Percentiles rank a stretch among this genome's conserved stretches.
phyloP scores from a whole-genome alignment of 768 basidiomycete genomes.

The Tylopilus plumbeoviolaceoides region DNA sequence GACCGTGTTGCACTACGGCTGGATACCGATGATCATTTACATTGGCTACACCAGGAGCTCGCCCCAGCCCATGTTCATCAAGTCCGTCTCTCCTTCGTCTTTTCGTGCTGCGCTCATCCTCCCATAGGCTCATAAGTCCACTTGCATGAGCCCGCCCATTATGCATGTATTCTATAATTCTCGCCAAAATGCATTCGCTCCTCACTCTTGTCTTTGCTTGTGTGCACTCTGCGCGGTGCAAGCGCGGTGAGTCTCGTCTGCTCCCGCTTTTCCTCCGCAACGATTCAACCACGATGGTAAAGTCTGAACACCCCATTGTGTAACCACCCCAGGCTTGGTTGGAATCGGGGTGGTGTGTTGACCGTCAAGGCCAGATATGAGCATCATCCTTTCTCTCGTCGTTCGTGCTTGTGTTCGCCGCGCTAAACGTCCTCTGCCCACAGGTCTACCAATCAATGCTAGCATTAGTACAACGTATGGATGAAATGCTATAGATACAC shows the following conservation, averaged over 20 bases:
- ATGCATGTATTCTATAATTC: conserved; percentile 29
- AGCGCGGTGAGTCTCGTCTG: conserved; percentile 27
- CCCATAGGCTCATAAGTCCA: conserved; percentile 81
- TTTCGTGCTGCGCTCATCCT: not conserved
- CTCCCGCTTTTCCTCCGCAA: conserved; percentile 7
- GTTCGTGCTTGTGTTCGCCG: not conserved
- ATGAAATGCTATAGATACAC: conserved; percentile 53
- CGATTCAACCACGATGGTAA: conserved; percentile 63
- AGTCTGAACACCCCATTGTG: conserved; percentile 30
- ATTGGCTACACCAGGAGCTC: conserved; percentile 90
- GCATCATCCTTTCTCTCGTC: conserved; percentile 14
- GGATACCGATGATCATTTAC: conserved; percentile 97
- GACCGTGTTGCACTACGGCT: conserved; percentile 91
- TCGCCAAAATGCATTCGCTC: conserved; percentile 11
- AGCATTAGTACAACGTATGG: conserved; percentile 2
- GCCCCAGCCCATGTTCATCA: conserved; percentile 92
- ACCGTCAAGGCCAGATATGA: conserved; percentile 91
- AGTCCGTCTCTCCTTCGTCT: conserved; percentile 53
- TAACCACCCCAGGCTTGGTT: conserved; percentile 55
- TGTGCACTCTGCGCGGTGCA: not conserved
- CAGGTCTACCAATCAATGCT: conserved; percentile 8
- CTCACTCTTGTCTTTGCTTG: not conserved
- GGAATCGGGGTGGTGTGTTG: conserved; percentile 45
- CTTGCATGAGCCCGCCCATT: conserved; percentile 57
- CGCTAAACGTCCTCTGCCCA: conserved; percentile 3